These are phyloP conservation scores for Hordeum marinum DNA, from an alignment of 176 grass and related monocot genomes.

Conservation along the genomic window DNA sequence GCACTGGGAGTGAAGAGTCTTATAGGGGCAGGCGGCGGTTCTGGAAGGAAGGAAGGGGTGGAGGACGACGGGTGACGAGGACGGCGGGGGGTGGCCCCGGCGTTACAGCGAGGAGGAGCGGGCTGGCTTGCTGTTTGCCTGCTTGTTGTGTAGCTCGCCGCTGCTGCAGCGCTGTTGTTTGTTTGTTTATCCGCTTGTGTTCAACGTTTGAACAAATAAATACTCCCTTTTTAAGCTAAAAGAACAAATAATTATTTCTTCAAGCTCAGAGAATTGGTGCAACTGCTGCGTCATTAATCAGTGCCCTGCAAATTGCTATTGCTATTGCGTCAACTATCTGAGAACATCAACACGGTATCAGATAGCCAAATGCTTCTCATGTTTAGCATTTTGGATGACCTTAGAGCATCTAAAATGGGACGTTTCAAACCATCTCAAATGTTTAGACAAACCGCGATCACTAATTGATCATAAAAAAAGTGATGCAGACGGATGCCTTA, in stretches of 20 bases:
- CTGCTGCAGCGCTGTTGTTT: background rate
- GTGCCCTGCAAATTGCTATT: background rate
- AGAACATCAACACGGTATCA: background rate
- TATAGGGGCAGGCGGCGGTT: constrained; percentile 38
- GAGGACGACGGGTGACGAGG: constrained; percentile 14
- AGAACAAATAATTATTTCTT: background rate
- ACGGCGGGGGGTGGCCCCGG: background rate
- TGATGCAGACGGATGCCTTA: no score
- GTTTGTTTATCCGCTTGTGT: constrained; percentile 1
- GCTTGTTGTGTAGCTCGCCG: background rate
- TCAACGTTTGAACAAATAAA: background rate
- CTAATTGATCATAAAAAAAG: no score
- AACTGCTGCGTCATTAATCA: background rate
- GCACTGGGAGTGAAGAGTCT: constrained; percentile 33
- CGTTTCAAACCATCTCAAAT: no score
- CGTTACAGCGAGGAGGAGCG: constrained; percentile 22
- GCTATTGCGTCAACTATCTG: background rate
- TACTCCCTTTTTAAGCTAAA: no score
- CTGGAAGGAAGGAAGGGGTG: constrained; percentile 37
- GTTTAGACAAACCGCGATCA: no score
- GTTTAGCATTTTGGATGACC: no score
- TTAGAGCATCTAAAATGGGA: no score
- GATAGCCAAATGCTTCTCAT: background rate
- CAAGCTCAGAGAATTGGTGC: background rate
- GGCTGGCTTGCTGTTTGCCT: background rate